Base-by-base conservation (phyloP, 495 filamentous ascomycete species). In the Rusavskia elegans region DNA sequence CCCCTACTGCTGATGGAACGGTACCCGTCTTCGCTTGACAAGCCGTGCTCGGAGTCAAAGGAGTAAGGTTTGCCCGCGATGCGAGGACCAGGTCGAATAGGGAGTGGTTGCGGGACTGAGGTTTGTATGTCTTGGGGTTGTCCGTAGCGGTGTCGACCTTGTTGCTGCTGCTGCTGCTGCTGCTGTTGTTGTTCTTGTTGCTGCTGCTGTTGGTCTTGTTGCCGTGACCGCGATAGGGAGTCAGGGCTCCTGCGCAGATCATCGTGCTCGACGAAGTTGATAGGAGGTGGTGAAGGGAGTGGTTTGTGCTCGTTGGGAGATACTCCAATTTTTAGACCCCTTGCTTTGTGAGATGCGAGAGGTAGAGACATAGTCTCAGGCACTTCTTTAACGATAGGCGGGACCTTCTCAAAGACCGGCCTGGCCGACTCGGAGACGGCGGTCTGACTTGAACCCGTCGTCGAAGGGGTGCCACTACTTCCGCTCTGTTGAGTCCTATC, bases 21-120 rank as follows among this genome's bases (percentile, higher is more conserved):
- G 23, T 19, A 38, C 25, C 32, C 52, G 16, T 57, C 51, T 5
- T 45, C 52, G 20, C 44, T 10, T 35, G 55, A 17, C 4, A 48
- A 49, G 23, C 50, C 44, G 44, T 45, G 45, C 32, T 57, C 55
- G 20, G 57, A 57, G 13, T 30, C 50, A 39, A 53, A 45, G 13
- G 57, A 59, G 51, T 52, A 57, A 39, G 40, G 44, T 23, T 40
- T 50, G 29, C 52, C 55, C 5, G 48, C 52, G 39, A 55, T 55
- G 37, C 42, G 53, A 36, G 52, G 52, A 11, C 52, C 55, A 21
- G 55, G 40, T 19, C 55, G 52, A 10, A 52, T 42, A 2, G 8
- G 20, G 19, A 14, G n/a, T 2, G 20, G n/a, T 19, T 19, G 8
- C 5, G 39, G 19, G 39, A 14, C 20, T 42, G 39, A 11, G n/a